phyloP scores from a whole-genome alignment of 306 rosid species.

The Phaseolus lunatus region DNA sequence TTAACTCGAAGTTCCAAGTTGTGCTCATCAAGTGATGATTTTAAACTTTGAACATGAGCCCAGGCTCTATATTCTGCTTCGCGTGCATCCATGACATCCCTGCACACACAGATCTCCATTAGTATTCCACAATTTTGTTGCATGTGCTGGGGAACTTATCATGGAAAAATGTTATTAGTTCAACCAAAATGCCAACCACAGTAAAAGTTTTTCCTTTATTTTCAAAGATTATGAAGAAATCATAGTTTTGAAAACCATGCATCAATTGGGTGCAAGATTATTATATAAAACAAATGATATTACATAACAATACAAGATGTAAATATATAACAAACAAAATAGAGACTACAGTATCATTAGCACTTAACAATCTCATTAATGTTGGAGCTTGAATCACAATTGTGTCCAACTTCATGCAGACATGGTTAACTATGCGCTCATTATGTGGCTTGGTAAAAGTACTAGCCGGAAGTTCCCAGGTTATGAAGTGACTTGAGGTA shows the following conservation, averaged over 20 bases:
- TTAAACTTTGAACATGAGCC: slow-evolving; percentile 82
- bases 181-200: slow-evolving; percentile 11
- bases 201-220: neutral
- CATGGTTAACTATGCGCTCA: neutral
- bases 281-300: neutral
- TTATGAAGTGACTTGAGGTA: neutral
- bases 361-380: neutral
- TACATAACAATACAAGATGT: neutral
- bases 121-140: slow-evolving; percentile 23
- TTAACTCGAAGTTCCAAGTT: slow-evolving; percentile 87
- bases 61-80: slow-evolving; percentile 87
- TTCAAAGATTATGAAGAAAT: neutral
- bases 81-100: slow-evolving; percentile 83
- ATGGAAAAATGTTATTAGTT: slow-evolving; percentile 3
- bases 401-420: neutral
- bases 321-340: neutral
- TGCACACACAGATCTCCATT: slow-evolving; percentile 50
- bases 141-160: slow-evolving; percentile 21
- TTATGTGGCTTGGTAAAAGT: neutral
- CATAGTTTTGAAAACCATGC: neutral
- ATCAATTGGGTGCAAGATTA: neutral
- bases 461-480: neutral
- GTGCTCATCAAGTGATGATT: slow-evolving; percentile 87
- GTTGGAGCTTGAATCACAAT: slow-evolving; percentile 7
- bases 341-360: neutral